A percentile compares a stretch with the other conserved stretches of the same genome.
These are phyloP conservation scores for Trametes villosa DNA, from an alignment of 768 basidiomycete genomes.

Conservation along the genomic window DNA sequence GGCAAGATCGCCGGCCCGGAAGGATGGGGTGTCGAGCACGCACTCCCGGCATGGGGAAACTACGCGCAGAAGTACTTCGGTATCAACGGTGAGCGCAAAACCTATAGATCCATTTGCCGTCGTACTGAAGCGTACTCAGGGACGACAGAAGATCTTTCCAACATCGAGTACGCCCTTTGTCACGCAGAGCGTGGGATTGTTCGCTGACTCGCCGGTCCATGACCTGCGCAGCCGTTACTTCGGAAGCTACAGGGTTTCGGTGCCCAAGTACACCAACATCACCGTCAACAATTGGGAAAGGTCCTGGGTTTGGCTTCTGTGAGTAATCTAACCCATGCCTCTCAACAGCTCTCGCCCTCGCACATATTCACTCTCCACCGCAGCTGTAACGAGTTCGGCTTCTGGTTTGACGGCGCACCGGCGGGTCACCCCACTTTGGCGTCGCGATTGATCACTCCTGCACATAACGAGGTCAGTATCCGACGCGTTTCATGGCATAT, in stretches of 20 bases:
- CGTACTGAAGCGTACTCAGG: conserved; percentile 37
- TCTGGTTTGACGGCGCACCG: conserved; percentile 39
- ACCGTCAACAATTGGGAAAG: conserved; percentile 53
- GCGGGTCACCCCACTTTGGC: conserved; percentile 45
- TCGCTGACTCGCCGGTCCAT: too few species aligned
- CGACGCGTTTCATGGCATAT: too few species aligned
- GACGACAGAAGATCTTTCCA: not conserved
- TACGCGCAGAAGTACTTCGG: conserved; percentile 56
- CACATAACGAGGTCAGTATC: conserved; percentile 51
- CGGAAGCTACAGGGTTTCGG: conserved; percentile 40
- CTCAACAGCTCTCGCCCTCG: conserved; percentile 38
- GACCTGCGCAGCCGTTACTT: too few species aligned
- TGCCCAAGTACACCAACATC: conserved; percentile 52
- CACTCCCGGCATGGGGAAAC: conserved; percentile 61
- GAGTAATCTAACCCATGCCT: conserved; percentile 40
- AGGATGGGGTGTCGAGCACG: conserved; percentile 67
- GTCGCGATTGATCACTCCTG: conserved; percentile 51
- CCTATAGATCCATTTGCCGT: not conserved
- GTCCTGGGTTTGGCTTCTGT: conserved; percentile 77
- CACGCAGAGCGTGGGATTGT: conserved; percentile 42
- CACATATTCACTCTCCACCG: not conserved
- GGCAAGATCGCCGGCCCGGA: conserved; percentile 49
- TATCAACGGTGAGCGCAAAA: conserved; percentile 47
- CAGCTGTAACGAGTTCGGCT: conserved; percentile 77
- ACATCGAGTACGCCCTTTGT: conserved; percentile 47